Percentiles rank a stretch among this genome's conserved stretches.
Evolutionary conservation across 768 basidiomycete species (phyloP).

Genomic region (Candolleomyces efflorescens): DNA sequence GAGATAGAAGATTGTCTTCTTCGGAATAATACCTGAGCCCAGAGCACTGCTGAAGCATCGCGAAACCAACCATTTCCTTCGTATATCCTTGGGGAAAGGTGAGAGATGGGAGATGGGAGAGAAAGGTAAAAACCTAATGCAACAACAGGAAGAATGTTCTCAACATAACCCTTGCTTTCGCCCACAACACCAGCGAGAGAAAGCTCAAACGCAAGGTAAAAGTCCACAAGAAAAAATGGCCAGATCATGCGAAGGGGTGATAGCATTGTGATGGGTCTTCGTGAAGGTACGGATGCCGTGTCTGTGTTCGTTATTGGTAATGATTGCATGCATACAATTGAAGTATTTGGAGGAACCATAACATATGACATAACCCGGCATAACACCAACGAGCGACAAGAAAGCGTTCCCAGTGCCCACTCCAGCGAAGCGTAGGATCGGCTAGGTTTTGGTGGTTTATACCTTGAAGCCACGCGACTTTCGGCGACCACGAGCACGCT

Average conservation of each 20-base stretch:
- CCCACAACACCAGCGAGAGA: not conserved
- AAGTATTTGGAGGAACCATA: not conserved
- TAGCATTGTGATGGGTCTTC: not conserved
- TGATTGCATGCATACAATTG: slow-evolving; percentile 1
- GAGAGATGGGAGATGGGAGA: too few species aligned
- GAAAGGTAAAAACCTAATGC: too few species aligned
- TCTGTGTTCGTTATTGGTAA: not conserved
- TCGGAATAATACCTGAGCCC: too few species aligned
- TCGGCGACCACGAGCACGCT: slow-evolving; percentile 97
- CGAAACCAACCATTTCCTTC: too few species aligned
- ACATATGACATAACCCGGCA: slow-evolving; percentile 1
- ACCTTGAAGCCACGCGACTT: slow-evolving; percentile 98
- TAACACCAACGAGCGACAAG: slow-evolving; percentile 11
- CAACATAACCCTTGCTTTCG: not conserved
- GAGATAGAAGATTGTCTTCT: too few species aligned
- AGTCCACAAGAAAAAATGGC: too few species aligned
- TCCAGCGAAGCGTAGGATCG: slow-evolving; percentile 11
- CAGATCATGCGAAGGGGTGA: too few species aligned
- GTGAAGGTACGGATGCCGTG: not conserved
- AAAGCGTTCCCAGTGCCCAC: slow-evolving; percentile 17
- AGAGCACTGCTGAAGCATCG: too few species aligned
- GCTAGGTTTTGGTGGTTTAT: slow-evolving; percentile 39
- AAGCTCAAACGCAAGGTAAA: too few species aligned
- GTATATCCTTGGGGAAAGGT: too few species aligned
- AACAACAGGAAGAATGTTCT: too few species aligned